Conservation (phyloP, 495 filamentous ascomycete species). For the Penicillium longicatenatum region DNA sequence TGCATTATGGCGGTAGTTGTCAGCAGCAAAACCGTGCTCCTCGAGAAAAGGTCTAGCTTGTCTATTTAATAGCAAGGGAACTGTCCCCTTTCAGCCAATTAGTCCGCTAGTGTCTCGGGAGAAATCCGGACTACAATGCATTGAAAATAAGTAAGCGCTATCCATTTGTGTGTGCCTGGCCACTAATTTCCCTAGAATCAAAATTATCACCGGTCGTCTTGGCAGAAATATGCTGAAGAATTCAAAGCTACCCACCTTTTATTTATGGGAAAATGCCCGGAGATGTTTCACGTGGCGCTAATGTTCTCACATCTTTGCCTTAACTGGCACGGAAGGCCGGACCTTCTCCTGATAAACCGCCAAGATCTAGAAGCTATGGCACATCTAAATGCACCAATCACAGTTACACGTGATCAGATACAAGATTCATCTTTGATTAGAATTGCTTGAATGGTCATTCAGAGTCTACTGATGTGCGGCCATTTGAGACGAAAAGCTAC, state of each 20-base stretch:
- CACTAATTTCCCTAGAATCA: slow-evolving; percentile 6
- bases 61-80: too few relatives aligned
- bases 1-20: slow-evolving; percentile 9
- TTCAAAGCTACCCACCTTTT: background rate
- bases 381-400: background rate
- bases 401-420: background rate
- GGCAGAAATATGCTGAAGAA: background rate
- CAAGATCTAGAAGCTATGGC: slow-evolving; percentile 9
- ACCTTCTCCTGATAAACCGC: slow-evolving; percentile 3
- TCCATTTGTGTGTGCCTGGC: background rate
- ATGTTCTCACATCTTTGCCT: slow-evolving; percentile 1
- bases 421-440: too few relatives aligned
- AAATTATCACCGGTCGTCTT: background rate
- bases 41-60: background rate
- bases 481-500: too few relatives aligned
- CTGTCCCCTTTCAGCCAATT: too few relatives aligned
- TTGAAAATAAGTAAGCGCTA: slow-evolving; percentile 4
- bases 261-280: slow-evolving; percentile 11
- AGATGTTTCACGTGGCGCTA: slow-evolving; percentile 1
- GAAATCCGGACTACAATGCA: background rate
- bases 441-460: too few relatives aligned
- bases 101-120: background rate
- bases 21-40: background rate
- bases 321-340: slow-evolving; percentile 9
- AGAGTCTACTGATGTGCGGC: too few relatives aligned